These are phyloP conservation scores for Diversispora epigaea DNA, from an alignment of 192 early-diverging fungal species.

Conservation along the genomic window DNA sequence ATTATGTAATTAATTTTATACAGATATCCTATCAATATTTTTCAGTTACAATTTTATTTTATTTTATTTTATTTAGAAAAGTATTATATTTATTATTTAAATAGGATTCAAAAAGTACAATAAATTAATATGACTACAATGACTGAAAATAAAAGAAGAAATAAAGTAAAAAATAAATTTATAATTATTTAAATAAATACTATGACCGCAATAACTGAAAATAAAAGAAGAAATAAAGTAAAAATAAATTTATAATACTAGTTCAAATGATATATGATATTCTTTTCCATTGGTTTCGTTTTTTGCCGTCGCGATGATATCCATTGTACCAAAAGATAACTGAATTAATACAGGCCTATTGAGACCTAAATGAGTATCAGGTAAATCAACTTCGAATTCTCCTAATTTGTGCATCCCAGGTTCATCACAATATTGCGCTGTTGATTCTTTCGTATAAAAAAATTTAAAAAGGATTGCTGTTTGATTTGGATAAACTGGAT, in stretches of 20 bases:
- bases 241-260: conserved; percentile 5
- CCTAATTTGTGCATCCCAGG: conserved; percentile 22
- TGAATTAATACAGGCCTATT: not conserved
- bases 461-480: not conserved
- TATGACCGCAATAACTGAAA: no score
- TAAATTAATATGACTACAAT: no score
- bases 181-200: no score
- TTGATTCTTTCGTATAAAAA: conserved; percentile 11
- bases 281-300: conserved; percentile 24
- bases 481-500: not conserved
- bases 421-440: conserved; percentile 28
- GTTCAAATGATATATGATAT: conserved; percentile 15
- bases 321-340: conserved; percentile 21
- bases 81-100: no score
- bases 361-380: not conserved
- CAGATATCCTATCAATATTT: no score
- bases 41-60: no score
- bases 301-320: conserved; percentile 16
- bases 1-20: no score
- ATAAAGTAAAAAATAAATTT: no score
- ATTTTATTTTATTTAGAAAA: no score
- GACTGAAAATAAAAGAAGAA: no score
- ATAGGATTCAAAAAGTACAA: no score
- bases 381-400: conserved; percentile 12
- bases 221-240: not conserved